Evolutionary conservation across 306 rosid species (phyloP).

Genomic region (Sophora flavescens): DNA sequence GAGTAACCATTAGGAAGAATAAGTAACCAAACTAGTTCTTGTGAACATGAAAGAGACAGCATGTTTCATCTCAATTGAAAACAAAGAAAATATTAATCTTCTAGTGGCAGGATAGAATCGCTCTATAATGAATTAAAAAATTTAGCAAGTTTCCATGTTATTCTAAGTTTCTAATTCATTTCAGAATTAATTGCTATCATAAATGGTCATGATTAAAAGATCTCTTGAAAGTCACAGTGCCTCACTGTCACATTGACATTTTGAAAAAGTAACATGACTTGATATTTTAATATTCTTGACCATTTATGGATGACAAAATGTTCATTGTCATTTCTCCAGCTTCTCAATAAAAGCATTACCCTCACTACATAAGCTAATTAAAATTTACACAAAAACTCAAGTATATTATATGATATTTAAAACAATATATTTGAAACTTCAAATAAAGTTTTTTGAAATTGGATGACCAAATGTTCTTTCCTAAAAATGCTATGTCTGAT

Average conservation of each 20-base stretch:
- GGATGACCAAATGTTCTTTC: conserved; percentile 18
- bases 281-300: conserved; percentile 35
- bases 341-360: conserved; percentile 21
- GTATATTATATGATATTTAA: conserved; percentile 24
- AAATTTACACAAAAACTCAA: conserved; percentile 24
- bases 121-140: conserved; percentile 18
- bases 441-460: conserved; percentile 1
- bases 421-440: conserved; percentile 27
- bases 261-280: background rate
- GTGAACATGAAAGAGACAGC: conserved; percentile 28
- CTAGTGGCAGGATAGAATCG: conserved; percentile 9
- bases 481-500: conserved; percentile 25
- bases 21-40: conserved; percentile 32
- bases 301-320: conserved; percentile 28
- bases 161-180: conserved; percentile 40
- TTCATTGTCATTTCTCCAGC: background rate
- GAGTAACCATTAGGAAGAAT: conserved; percentile 49
- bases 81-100: conserved; percentile 1
- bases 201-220: conserved; percentile 36
- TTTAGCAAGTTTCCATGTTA: conserved; percentile 32
- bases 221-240: conserved; percentile 6
- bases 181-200: conserved; percentile 35
- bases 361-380: conserved; percentile 20
- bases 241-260: conserved; percentile 29
- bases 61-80: conserved; percentile 38